Base-by-base conservation (phyloP, 768 basidiomycete genomes). In the Xerocomellus chrysenteron region DNA sequence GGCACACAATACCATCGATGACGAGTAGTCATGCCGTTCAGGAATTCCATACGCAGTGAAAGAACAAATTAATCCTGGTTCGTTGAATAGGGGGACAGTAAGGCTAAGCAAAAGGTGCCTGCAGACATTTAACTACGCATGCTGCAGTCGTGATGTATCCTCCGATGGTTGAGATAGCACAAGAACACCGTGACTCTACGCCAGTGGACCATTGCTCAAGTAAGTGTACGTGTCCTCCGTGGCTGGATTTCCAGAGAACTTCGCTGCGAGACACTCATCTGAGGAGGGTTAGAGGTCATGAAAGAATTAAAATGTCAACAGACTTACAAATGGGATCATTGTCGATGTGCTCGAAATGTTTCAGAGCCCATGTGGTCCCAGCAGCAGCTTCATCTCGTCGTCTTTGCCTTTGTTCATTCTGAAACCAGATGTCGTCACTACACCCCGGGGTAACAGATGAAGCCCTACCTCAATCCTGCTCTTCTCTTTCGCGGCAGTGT, bases 351-450 rank as follows among this genome's bases (percentile, higher is more conserved):
- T 73, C 74, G 66, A 98, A 98, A 65, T 94, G 89, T 71, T 85
- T 87, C 58, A 92, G 71, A 55, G 79, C 66, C 92, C 94, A 96
- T 1, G 79, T 75, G 11, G 79, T 84, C 2, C 84, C 86, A n/a
- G 80, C 85, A 0, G 88, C 84, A 9, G 66, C 63, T 71, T 98
- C 96, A 59, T 94, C 91, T 65, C 85, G 87, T 58, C 96, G 79
- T 72, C 83, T 80, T 74, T 96, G 92, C 54, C 96, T 81, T 75
- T 97, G 94, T 35, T 94, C 90, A 62, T 96, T 97, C 94, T 96
- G 61, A 33, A 28, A 51, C 47, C 26, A 45, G 28, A 46, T n/a
- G n/a, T 30, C 8, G 26, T 59, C 16, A 59, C 5, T 2, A 39
- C 7, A 33, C 45, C 4, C 13, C 13, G 2, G 8, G 28, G 30